Conservation (phyloP, 2,329 filamentous ascomycete species). For the Macrophomina pseudophaseolina region DNA sequence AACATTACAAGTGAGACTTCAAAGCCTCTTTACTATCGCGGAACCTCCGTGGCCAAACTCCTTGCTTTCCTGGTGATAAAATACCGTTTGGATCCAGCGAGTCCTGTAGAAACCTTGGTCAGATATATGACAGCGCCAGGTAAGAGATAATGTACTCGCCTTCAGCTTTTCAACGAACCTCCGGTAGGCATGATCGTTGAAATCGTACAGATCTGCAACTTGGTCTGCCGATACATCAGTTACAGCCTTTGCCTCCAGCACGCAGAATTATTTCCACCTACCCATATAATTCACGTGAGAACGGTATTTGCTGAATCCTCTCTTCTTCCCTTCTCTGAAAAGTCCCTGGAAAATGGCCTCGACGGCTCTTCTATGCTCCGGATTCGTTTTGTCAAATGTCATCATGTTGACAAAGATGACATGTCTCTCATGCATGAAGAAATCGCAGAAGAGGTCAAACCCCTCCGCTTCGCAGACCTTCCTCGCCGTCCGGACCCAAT, state of each 20-base stretch:
- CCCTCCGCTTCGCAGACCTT: conserved; percentile 32
- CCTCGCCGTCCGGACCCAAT: conserved; percentile 41
- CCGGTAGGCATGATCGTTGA: conserved; percentile 50
- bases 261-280: background rate
- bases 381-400: conserved; percentile 35
- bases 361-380: conserved; percentile 31
- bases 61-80: conserved; percentile 34
- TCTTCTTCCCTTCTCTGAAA: conserved; percentile 46
- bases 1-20: background rate
- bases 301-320: conserved; percentile 54
- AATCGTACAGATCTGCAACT: conserved; percentile 53
- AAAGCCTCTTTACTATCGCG: conserved; percentile 28
- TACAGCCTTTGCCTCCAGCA: background rate
- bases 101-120: conserved; percentile 37
- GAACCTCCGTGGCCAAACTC: conserved; percentile 32
- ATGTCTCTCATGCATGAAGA: conserved; percentile 51
- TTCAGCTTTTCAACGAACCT: conserved; percentile 51
- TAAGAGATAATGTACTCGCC: background rate
- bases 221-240: conserved; percentile 33
- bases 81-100: conserved; percentile 49
- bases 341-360: conserved; percentile 39
- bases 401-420: conserved; percentile 43
- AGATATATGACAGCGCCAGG: no score
- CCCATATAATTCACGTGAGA: conserved; percentile 55
- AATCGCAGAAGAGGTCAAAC: conserved; percentile 34